Conservation (phyloP, 163 green algal genomes). For the Scenedesmus sp. region DNA sequence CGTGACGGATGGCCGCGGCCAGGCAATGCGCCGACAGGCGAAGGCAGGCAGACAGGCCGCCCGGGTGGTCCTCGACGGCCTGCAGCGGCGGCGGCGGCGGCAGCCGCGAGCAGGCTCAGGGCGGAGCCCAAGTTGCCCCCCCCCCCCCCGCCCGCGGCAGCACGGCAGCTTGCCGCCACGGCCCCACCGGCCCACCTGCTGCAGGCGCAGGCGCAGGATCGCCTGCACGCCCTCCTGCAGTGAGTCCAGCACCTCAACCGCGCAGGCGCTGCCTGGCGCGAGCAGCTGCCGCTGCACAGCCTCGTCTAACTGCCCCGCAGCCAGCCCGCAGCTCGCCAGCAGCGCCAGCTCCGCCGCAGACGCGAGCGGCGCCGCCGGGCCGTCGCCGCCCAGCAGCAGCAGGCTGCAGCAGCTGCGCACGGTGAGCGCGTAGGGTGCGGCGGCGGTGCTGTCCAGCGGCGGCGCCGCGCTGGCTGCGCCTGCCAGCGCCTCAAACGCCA, state of each 20-base stretch:
- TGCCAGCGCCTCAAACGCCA: constrained; percentile 6
- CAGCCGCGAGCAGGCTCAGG: not conserved
- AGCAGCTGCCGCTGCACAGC: constrained; percentile 35
- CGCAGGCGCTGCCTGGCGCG: constrained; percentile 14
- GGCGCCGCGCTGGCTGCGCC: not conserved
- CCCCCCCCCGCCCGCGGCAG: no score
- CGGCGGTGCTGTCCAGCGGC: constrained; percentile 15
- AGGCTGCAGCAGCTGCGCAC: constrained; percentile 29
- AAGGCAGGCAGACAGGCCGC: not conserved
- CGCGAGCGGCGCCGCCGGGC: constrained; percentile 7
- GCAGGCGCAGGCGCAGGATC: not conserved
- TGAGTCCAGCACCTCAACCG: not conserved
- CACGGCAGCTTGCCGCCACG: no score
- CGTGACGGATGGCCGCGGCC: not conserved
- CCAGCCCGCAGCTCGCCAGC: constrained; percentile 24
- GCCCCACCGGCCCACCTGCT: constrained; percentile 10
- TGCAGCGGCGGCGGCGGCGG: not conserved
- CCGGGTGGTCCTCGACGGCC: not conserved
- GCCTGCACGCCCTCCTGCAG: constrained; percentile 23
- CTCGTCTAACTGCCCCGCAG: constrained; percentile 8
- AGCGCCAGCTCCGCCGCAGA: constrained; percentile 12
- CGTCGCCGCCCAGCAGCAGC: constrained; percentile 10
- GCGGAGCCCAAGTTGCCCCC: no score
- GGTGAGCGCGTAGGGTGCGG: not conserved
- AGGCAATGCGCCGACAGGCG: constrained; percentile 3